Evolutionary conservation across 192 early-diverging fungal species (phyloP).

Genomic region (Ambispora gerdemannii): DNA sequence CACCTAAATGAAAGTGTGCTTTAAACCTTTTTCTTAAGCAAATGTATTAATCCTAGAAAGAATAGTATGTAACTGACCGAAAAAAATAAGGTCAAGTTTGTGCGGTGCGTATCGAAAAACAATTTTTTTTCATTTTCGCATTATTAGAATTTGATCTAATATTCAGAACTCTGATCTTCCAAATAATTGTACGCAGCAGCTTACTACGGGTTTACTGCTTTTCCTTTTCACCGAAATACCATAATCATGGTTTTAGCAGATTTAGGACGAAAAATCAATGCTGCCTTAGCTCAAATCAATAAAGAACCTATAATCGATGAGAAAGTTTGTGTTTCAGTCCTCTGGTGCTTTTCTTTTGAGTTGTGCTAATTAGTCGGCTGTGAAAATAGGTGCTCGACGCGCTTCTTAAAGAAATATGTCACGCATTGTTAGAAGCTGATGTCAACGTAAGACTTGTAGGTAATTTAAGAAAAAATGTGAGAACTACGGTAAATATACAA

Average conservation of each 20-base stretch:
- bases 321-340: constrained; percentile 47
- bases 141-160: no score
- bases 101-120: no score
- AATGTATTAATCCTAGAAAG: no score
- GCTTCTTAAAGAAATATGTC: constrained; percentile 80
- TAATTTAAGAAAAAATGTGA: constrained; percentile 81
- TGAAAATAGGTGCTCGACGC: constrained; percentile 62
- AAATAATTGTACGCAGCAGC: no score
- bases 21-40: no score
- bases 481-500: constrained; percentile 75
- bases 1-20: no score
- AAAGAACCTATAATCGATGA: constrained; percentile 87
- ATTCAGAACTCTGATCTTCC: no score
- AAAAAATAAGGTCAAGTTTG: no score
- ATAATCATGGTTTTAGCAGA: constrained; percentile 83
- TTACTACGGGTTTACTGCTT: no score
- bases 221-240: no score
- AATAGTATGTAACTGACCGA: no score
- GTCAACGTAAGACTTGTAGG: constrained; percentile 87
- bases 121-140: no score
- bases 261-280: constrained; percentile 84
- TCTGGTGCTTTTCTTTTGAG: background rate
- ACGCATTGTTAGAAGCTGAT: constrained; percentile 85
- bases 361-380: background rate
- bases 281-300: constrained; percentile 75